Conservation (phyloP, 139 green algal species). For the Auxenochlorella pyrenoidosa region DNA sequence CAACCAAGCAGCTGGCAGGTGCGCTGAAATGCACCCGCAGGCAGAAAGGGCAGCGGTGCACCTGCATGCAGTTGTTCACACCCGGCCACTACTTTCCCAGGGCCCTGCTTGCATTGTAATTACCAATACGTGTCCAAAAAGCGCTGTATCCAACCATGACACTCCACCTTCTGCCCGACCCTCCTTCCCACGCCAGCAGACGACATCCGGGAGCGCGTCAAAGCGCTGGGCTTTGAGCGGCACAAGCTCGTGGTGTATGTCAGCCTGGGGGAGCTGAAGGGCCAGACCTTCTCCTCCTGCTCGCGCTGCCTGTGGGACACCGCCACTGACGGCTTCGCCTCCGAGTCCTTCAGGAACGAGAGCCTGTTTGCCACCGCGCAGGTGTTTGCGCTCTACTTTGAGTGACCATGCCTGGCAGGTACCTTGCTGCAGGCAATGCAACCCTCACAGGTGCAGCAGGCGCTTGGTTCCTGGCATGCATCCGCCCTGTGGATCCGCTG, state of each 20-base stretch:
- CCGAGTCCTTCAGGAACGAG: constrained; percentile 82
- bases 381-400: constrained; percentile 84
- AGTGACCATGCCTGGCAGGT: constrained; percentile 56
- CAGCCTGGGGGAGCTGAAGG: constrained; percentile 85
- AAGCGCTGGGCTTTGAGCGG: constrained; percentile 85
- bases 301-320: constrained; percentile 90
- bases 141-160: not conserved
- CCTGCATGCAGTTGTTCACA: not conserved
- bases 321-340: constrained; percentile 77
- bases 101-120: too few relatives aligned
- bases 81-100: too few relatives aligned
- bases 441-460: too few relatives aligned
- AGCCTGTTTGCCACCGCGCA: constrained; percentile 80
- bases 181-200: constrained; percentile 22
- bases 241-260: constrained; percentile 87
- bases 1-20: constrained; percentile 64
- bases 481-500: too few relatives aligned
- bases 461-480: too few relatives aligned
- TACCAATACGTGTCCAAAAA: too few relatives aligned
- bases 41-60: not conserved
- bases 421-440: too few relatives aligned
- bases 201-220: constrained; percentile 69
- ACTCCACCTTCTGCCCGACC: not conserved
- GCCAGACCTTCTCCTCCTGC: constrained; percentile 82
- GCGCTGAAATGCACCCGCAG: not conserved